A percentile compares a stretch with the other conserved stretches of the same genome.
phyloP scores from a whole-genome alignment of 1,284 basidiomycete genomes.

The Malassezia furfur region DNA sequence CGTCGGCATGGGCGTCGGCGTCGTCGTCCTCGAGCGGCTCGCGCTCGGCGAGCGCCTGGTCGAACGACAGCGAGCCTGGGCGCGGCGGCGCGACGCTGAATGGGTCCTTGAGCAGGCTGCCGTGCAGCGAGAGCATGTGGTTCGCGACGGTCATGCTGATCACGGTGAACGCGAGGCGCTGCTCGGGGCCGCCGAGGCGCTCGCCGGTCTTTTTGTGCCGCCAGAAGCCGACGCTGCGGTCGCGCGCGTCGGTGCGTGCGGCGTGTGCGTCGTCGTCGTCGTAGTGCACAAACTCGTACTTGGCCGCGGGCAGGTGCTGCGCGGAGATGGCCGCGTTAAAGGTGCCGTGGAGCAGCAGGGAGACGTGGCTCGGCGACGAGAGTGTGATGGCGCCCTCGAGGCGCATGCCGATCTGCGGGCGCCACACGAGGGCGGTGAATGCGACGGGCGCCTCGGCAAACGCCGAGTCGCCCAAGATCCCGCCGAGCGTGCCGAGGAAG shows the following conservation, averaged over 20 bases:
- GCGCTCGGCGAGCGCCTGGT: slow-evolving; percentile 19
- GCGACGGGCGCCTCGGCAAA: slow-evolving; percentile 66
- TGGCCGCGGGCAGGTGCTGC: slow-evolving; percentile 71
- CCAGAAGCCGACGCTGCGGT: slow-evolving; percentile 61
- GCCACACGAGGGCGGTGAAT: slow-evolving; percentile 82
- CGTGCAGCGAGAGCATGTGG: slow-evolving; percentile 84
- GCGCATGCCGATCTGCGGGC: slow-evolving; percentile 72
- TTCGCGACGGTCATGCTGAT: slow-evolving; percentile 87
- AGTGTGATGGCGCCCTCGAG: slow-evolving; percentile 78
- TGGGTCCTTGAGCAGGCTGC: slow-evolving; percentile 76
- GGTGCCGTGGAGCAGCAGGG: slow-evolving; percentile 79
- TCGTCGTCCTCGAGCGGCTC: slow-evolving; percentile 9
- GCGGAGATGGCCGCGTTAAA: slow-evolving; percentile 96
- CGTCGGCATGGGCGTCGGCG: background rate
- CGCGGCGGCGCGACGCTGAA: slow-evolving; percentile 55
- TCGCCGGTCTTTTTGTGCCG: slow-evolving; percentile 63
- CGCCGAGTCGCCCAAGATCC: slow-evolving; percentile 73
- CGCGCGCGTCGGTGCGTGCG: slow-evolving; percentile 5
- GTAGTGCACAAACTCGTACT: slow-evolving; percentile 77
- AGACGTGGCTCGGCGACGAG: slow-evolving; percentile 86
- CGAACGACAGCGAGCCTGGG: slow-evolving; percentile 20
- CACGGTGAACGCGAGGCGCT: slow-evolving; percentile 73
- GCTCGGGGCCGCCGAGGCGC: slow-evolving; percentile 62
- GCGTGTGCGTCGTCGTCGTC: slow-evolving; percentile 21
- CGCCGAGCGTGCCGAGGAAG: slow-evolving; percentile 62